Percentiles rank a stretch among this genome's conserved stretches.
Conservation (phyloP, 139 green algal species). For the Asterochloris sp. region DNA sequence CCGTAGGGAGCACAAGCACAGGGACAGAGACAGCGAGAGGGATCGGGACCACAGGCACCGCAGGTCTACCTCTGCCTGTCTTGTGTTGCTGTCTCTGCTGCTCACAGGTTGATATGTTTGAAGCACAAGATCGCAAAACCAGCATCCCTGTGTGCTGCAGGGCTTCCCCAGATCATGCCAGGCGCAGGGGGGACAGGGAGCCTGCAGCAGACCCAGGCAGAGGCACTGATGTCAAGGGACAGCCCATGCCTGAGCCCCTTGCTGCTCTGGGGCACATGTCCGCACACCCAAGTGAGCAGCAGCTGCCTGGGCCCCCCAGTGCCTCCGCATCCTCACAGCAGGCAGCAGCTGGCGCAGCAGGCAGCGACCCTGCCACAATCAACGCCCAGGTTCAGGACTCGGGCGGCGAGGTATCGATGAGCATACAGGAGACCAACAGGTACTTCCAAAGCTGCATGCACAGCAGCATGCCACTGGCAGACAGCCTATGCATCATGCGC, state of each 20-base stretch:
- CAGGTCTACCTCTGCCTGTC: no score
- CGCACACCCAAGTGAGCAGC: background rate
- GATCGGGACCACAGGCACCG: slow-evolving; percentile 9
- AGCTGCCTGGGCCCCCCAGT: background rate
- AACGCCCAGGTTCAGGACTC: slow-evolving; percentile 24
- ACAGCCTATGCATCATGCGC: background rate
- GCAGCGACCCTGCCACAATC: slow-evolving; percentile 7
- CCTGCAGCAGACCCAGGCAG: background rate
- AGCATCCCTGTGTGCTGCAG: background rate
- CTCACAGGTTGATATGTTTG: background rate
- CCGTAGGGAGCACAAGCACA: slow-evolving; percentile 25
- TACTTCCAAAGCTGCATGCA: slow-evolving; percentile 13
- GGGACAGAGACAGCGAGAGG: slow-evolving; percentile 9
- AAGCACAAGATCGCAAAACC: background rate
- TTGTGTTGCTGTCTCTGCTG: background rate
- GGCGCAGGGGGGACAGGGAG: background rate
- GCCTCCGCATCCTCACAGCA: background rate
- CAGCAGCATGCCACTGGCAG: no score
- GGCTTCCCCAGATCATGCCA: no score
- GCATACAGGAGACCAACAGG: slow-evolving; percentile 83
- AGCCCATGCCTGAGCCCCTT: background rate
- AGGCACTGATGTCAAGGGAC: background rate
- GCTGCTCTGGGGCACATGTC: background rate
- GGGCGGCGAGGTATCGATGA: slow-evolving; percentile 55
- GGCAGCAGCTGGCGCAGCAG: slow-evolving; percentile 18